These are phyloP conservation scores for Russula compacta DNA, from an alignment of 768 basidiomycete species.

Conservation along the genomic window DNA sequence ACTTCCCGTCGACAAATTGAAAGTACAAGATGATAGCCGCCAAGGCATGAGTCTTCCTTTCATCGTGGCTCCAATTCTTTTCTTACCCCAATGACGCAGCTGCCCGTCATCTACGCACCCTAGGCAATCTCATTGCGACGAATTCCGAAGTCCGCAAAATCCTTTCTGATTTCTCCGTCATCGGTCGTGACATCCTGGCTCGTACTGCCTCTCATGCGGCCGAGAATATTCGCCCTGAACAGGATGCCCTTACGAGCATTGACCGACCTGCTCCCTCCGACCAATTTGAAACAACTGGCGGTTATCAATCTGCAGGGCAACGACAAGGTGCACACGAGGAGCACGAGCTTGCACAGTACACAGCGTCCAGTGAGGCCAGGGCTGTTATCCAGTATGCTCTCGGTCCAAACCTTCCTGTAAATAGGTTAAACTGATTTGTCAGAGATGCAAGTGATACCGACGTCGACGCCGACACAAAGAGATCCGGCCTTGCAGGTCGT, in stretches of 20 bases:
- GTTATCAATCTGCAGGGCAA: conserved; percentile 20
- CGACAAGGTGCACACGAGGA: conserved; percentile 12
- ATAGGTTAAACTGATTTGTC: neutral
- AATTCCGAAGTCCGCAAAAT: conserved; percentile 93
- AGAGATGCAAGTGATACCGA: conserved; percentile 25
- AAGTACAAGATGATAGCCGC: conserved; percentile 47
- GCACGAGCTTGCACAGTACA: neutral
- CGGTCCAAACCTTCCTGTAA: no score
- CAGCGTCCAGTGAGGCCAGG: conserved; percentile 17
- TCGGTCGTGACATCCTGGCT: conserved; percentile 79
- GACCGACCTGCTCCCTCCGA: conserved; percentile 63
- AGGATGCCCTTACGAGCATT: conserved; percentile 52
- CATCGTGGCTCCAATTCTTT: neutral
- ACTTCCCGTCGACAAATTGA: conserved; percentile 45
- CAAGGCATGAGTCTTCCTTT: conserved; percentile 37
- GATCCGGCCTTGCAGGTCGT: conserved; percentile 27
- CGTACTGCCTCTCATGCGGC: conserved; percentile 65
- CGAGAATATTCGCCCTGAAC: conserved; percentile 52
- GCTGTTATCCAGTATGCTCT: conserved; percentile 19
- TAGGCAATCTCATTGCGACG: conserved; percentile 78
- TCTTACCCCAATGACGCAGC: conserved; percentile 34
- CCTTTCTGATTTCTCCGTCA: conserved; percentile 63
- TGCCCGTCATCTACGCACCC: conserved; percentile 77
- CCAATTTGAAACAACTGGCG: conserved; percentile 48
- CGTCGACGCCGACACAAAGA: conserved; percentile 33